A percentile compares a stretch with the other conserved stretches of the same genome.
Conservation (phyloP, 1,284 basidiomycete species). For the Cystobasidium sp. region DNA sequence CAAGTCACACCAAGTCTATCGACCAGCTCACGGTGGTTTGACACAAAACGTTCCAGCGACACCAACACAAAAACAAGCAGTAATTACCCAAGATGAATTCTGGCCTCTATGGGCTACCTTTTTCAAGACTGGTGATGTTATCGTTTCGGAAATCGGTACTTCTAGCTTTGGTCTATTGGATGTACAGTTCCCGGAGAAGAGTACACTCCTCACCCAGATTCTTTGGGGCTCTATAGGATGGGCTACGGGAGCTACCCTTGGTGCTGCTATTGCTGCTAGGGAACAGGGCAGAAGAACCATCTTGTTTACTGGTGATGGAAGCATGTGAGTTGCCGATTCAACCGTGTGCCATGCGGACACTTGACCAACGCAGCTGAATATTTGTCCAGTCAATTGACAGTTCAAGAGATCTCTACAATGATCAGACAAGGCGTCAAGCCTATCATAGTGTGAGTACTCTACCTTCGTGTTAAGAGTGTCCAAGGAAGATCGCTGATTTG, state of each 20-base stretch:
- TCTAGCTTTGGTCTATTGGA: conserved; percentile 75
- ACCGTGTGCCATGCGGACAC: neutral
- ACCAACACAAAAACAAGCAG: conserved; percentile 17
- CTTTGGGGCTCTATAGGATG: conserved; percentile 87
- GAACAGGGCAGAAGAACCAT: conserved; percentile 39
- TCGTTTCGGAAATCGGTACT: conserved; percentile 60
- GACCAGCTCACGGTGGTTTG: conserved; percentile 44
- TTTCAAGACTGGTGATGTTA: conserved; percentile 72
- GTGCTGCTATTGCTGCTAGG: conserved; percentile 73
- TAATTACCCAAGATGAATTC: conserved; percentile 72
- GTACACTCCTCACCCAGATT: conserved; percentile 72
- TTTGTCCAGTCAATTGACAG: conserved; percentile 63
- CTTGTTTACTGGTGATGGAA: conserved; percentile 77
- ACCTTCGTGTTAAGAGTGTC: too few relatives aligned
- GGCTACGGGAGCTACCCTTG: conserved; percentile 73
- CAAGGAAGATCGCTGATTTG: too few relatives aligned
- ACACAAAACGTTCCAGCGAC: conserved; percentile 45
- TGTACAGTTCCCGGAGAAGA: conserved; percentile 71
- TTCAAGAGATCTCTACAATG: conserved; percentile 70
- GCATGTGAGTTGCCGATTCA: conserved; percentile 6
- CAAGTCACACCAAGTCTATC: conserved; percentile 17
- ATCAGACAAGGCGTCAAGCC: conserved; percentile 65
- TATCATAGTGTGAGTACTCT: conserved; percentile 60
- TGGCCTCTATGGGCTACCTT: conserved; percentile 83
- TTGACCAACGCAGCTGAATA: conserved; percentile 17